Percentiles rank a stretch among this genome's conserved stretches.
These are phyloP conservation scores for Hawksworthiomyces lignivorus DNA, from an alignment of 2,329 filamentous ascomycete species.

Conservation along the genomic window DNA sequence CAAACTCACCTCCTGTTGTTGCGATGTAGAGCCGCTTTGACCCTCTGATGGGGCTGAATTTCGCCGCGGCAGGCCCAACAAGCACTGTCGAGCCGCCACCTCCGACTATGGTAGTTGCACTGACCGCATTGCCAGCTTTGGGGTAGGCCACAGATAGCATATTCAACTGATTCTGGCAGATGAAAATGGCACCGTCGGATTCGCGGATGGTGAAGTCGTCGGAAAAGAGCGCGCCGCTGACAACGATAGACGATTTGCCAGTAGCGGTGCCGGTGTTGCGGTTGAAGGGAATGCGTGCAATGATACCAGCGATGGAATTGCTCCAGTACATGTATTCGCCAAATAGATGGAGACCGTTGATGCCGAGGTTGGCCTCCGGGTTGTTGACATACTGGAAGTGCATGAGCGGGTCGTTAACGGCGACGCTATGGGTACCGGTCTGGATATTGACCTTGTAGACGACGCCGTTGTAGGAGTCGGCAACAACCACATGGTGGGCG, in stretches of 20 bases:
- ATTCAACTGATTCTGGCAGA: conserved; percentile 9
- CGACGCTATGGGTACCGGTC: conserved; percentile 17
- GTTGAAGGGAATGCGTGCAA: conserved; percentile 16
- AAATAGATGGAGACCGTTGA: conserved; percentile 21
- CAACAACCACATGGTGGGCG: conserved; percentile 15
- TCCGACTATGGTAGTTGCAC: background rate
- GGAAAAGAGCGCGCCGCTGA: conserved; percentile 9
- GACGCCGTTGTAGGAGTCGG: conserved; percentile 17
- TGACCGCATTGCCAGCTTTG: conserved; percentile 14
- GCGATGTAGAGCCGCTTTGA: conserved; percentile 1
- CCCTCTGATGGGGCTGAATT: background rate
- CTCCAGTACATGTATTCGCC: conserved; percentile 19
- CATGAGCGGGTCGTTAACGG: conserved; percentile 19
- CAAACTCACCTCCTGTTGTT: conserved; percentile 15
- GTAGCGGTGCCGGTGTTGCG: conserved; percentile 8
- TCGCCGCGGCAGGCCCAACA: conserved; percentile 2
- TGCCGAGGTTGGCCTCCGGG: conserved; percentile 8
- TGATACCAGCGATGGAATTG: conserved; percentile 17
- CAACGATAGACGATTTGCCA: conserved; percentile 12
- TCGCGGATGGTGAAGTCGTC: conserved; percentile 19
- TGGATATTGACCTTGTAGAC: conserved; percentile 18
- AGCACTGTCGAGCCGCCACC: conserved; percentile 1
- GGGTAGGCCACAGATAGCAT: conserved; percentile 14
- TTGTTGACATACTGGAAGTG: background rate
- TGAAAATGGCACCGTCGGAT: conserved; percentile 15